Evolutionary conservation across 805 yeast genomes (phyloP).

Genomic region (Vanderwaltozyma polyspora): DNA sequence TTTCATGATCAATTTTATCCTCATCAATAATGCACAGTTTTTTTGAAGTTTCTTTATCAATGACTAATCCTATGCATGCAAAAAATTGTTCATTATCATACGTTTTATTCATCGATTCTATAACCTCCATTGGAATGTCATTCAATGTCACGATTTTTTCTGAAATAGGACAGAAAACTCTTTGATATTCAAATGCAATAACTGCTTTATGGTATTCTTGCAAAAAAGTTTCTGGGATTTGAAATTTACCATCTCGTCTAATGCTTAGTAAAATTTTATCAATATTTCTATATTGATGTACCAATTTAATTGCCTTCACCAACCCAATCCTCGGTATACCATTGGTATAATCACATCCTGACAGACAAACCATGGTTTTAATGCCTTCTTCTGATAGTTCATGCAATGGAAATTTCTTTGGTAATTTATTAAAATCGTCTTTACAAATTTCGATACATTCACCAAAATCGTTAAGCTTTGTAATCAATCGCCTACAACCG

Average conservation of each 20-base stretch:
- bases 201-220: conserved; percentile 56
- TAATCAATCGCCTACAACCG: conserved; percentile 67
- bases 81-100: conserved; percentile 20
- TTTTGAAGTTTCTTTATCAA: conserved; percentile 10
- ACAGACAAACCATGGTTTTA: conserved; percentile 66
- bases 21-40: conserved; percentile 20
- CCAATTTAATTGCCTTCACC: conserved; percentile 56
- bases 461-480: conserved; percentile 67
- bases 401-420: conserved; percentile 38
- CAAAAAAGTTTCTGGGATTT: conserved; percentile 46
- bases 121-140: conserved; percentile 35
- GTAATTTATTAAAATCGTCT: conserved; percentile 40
- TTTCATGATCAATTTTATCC: conserved; percentile 30
- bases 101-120: conserved; percentile 2
- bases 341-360: conserved; percentile 95
- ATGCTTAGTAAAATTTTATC: conserved; percentile 48
- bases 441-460: conserved; percentile 60
- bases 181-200: conserved; percentile 71
- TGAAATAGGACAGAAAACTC: conserved; percentile 64
- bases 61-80: conserved; percentile 31
- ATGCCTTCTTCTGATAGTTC: conserved; percentile 45
- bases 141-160: conserved; percentile 45
- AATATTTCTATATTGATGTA: conserved; percentile 39
- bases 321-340: conserved; percentile 80
- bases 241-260: conserved; percentile 46